These are phyloP conservation scores for Capsicum pubescens DNA, from an alignment of 257 asterid species.

Conservation along the genomic window DNA sequence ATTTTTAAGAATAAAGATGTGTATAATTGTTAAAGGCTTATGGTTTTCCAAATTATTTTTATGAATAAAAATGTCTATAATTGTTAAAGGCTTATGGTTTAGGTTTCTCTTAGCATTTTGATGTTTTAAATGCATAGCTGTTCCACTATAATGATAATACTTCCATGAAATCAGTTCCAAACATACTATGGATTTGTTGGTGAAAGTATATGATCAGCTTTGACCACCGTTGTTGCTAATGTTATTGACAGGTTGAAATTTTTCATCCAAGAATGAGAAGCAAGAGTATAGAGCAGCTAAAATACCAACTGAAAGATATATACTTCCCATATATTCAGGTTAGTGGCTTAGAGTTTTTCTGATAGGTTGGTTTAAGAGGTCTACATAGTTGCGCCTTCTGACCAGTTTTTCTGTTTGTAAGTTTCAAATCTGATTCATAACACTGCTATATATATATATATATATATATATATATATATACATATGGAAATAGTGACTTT, in stretches of 20 bases:
- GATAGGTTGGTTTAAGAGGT: neutral
- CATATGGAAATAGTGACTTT: neutral
- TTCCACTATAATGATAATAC: neutral
- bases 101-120: slow-evolving; percentile 9
- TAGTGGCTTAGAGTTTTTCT: slow-evolving; percentile 18
- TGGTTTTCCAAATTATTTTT: neutral
- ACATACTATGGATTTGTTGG: neutral
- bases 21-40: neutral
- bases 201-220: slow-evolving; percentile 4
- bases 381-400: neutral
- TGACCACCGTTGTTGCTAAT: neutral
- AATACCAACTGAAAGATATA: slow-evolving; percentile 62
- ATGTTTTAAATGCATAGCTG: neutral
- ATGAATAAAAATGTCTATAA: neutral
- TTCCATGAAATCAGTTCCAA: slow-evolving; percentile 14
- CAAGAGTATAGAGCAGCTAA: slow-evolving; percentile 39
- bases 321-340: slow-evolving; percentile 93
- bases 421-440: slow-evolving; percentile 17
- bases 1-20: neutral
- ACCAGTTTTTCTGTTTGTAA: neutral
- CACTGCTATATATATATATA: neutral
- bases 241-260: slow-evolving; percentile 61
- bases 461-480: no score
- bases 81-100: neutral
- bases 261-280: slow-evolving; percentile 47